phyloP scores from a whole-genome alignment of 495 filamentous ascomycete genomes.

The Trichoderma orchidacearum region DNA sequence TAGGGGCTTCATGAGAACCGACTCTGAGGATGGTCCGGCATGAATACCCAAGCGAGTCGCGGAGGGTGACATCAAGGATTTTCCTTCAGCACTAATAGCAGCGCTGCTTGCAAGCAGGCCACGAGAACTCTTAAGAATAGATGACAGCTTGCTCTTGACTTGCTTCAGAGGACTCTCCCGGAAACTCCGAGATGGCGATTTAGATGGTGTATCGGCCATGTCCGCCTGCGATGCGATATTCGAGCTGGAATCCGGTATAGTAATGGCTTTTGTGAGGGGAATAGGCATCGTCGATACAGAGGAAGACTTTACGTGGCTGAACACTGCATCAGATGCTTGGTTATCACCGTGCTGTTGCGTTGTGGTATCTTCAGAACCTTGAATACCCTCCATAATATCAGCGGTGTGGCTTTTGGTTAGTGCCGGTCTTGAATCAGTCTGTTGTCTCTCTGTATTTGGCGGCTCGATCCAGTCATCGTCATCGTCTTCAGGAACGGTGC shows the following conservation, averaged over 20 bases:
- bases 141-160: conserved; percentile 77
- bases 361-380: conserved; percentile 24
- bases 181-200: conserved; percentile 54
- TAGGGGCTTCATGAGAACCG: conserved; percentile 20
- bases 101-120: conserved; percentile 72
- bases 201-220: conserved; percentile 49
- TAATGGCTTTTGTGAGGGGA: conserved; percentile 36
- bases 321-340: conserved; percentile 7
- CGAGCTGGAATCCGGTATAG: conserved; percentile 45
- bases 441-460: conserved; percentile 22
- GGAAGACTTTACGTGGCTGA: conserved; percentile 36
- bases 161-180: conserved; percentile 71
- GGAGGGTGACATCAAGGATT: conserved; percentile 34
- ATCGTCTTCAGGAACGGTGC: conserved; percentile 45
- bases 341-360: background rate
- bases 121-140: conserved; percentile 74
- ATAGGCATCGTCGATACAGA: conserved; percentile 40
- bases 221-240: conserved; percentile 24
- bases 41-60: conserved; percentile 20
- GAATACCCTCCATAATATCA: conserved; percentile 45
- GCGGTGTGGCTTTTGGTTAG: conserved; percentile 42
- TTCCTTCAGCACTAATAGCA: conserved; percentile 62
- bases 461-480: conserved; percentile 81
- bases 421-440: conserved; percentile 27
- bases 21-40: conserved; percentile 20